These are phyloP conservation scores for Penicillium alfredii DNA, from an alignment of 495 filamentous ascomycete genomes.

Conservation along the genomic window DNA sequence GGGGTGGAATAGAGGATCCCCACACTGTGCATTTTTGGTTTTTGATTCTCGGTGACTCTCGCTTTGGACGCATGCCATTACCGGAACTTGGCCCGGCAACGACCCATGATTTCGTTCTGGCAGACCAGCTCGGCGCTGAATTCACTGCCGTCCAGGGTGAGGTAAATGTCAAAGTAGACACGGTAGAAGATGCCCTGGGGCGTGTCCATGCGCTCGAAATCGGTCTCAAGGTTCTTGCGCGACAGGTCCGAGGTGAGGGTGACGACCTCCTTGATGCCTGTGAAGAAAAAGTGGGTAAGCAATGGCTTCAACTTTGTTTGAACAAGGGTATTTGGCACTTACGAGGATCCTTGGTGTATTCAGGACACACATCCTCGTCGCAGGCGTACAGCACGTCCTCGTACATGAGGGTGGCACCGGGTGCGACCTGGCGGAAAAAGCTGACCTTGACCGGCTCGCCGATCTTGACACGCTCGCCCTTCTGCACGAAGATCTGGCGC, in stretches of 20 bases:
- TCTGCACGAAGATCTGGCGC: slow-evolving; percentile 96
- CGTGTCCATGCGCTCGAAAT: slow-evolving; percentile 99
- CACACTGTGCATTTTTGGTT: slow-evolving; percentile 3
- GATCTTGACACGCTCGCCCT: slow-evolving; percentile 97
- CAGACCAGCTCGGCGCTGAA: slow-evolving; percentile 98
- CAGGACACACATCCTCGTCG: slow-evolving; percentile 95
- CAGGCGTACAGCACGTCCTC: slow-evolving; percentile 98
- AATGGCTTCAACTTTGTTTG: background rate
- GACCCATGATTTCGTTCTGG: slow-evolving; percentile 98
- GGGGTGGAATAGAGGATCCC: background rate
- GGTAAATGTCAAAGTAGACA: slow-evolving; percentile 73
- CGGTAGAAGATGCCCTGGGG: slow-evolving; percentile 98
- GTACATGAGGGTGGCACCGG: slow-evolving; percentile 97
- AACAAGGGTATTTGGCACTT: slow-evolving; percentile 56
- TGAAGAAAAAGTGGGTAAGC: slow-evolving; percentile 4
- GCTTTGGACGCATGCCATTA: slow-evolving; percentile 17
- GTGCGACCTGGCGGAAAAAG: slow-evolving; percentile 97
- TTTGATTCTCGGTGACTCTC: slow-evolving; percentile 2
- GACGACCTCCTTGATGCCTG: slow-evolving; percentile 98
- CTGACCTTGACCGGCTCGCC: slow-evolving; percentile 98
- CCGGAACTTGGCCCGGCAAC: slow-evolving; percentile 82
- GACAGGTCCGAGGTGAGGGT: slow-evolving; percentile 95
- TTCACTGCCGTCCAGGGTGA: slow-evolving; percentile 93
- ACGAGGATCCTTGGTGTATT: slow-evolving; percentile 99
- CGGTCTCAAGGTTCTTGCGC: slow-evolving; percentile 96